Conservation (phyloP, 768 basidiomycete genomes). For the Agaricus sinodeliciosus region DNA sequence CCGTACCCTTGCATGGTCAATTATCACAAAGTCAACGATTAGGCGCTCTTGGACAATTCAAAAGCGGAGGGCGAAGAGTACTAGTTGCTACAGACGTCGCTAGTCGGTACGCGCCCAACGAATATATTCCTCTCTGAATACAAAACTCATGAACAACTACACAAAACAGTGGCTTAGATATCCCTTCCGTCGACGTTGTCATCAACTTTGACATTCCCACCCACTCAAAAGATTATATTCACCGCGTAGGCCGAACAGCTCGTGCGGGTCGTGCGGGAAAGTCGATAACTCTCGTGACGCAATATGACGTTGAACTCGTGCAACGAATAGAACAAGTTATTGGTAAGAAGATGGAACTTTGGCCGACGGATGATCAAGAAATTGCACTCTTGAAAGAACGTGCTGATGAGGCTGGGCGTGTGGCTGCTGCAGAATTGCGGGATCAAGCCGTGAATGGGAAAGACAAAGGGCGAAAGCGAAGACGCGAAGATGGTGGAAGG, state of each 20-base stretch:
- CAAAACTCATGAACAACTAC: background rate
- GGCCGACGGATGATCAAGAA: slow-evolving; percentile 84
- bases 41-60: slow-evolving; percentile 92
- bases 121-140: background rate
- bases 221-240: slow-evolving; percentile 98
- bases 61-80: slow-evolving; percentile 85
- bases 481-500: slow-evolving; percentile 40
- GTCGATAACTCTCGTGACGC: slow-evolving; percentile 94
- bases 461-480: slow-evolving; percentile 32
- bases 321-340: slow-evolving; percentile 92
- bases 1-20: slow-evolving; percentile 93
- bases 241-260: slow-evolving; percentile 95
- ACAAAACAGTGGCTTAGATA: slow-evolving; percentile 75
- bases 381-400: slow-evolving; percentile 82
- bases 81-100: slow-evolving; percentile 97
- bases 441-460: slow-evolving; percentile 56
- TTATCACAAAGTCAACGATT: slow-evolving; percentile 90
- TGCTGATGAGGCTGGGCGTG: slow-evolving; percentile 77
- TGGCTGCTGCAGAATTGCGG: slow-evolving; percentile 71
- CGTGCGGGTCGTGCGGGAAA: slow-evolving; percentile 97
- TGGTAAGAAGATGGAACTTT: slow-evolving; percentile 88
- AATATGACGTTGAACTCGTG: slow-evolving; percentile 95
- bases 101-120: slow-evolving; percentile 53
- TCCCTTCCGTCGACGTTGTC: slow-evolving; percentile 92
- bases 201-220: slow-evolving; percentile 98